Evolutionary conservation across 23 red algal species (phyloP), one percentile per base, ranked within the genome.

Genomic region (Gracilaria domingensis): DNA sequence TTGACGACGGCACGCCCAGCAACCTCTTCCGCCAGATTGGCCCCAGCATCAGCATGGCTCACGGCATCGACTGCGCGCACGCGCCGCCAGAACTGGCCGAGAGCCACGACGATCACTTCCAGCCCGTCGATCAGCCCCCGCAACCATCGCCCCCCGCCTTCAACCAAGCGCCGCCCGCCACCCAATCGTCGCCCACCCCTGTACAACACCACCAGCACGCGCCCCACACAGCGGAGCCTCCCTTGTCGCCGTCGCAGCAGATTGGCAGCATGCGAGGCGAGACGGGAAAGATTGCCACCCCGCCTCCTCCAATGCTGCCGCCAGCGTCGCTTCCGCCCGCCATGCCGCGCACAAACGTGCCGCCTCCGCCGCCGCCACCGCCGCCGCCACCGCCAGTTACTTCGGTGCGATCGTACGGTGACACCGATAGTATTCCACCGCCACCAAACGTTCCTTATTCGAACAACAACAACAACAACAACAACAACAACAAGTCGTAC

Each of bases 11-110:
- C 26, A 64, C 87, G 28, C 59, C 73, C 6, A 69, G 54, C 39
- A 59, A 18, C 11, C 87, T 90, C 24, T 90, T 90, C 75, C 51
- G 76, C n/a, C 54, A 80, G 20, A 90, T 90, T 20, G 87, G 87
- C 2, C 87, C 87, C 17, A 80, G 71, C 57, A 71, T 90, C 73
- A 77, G 66, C 62, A 74, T 90, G 51, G 73, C 87, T 1, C 53
- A 81, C 35, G 54, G 37, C 57, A 61, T 81, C 55, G 44, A 77
- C 54, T 23, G 14, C 20, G 45, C 21, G 7, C 4, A n/a, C 72
- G n/a, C 8, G 1, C 24, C 72, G 8, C 8, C 51, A 18, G 8
- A 55, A 55, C 51, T 48, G 5, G 45, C 45, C 45, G 12, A 18
- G 18, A 8, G 18, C 51, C 11, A 8, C 42, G 0, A 50, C 24